These are phyloP conservation scores for Clitoria ternatea DNA, from an alignment of 306 rosid genomes.

Conservation along the genomic window DNA sequence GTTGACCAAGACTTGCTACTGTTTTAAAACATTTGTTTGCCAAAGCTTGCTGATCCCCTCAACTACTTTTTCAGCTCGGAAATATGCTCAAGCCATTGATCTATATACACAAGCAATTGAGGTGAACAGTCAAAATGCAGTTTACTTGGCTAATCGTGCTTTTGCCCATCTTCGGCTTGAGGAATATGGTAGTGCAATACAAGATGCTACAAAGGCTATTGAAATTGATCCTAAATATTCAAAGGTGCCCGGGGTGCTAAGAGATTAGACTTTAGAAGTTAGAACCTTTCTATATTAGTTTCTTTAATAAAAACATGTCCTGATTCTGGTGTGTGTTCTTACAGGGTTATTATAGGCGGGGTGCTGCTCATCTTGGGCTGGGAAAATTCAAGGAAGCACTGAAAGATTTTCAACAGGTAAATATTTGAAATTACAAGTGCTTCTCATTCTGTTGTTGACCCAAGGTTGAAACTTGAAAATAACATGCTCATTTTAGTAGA, in stretches of 20 bases:
- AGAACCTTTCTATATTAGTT: constrained; percentile 7
- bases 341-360: constrained; percentile 96
- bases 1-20: neutral
- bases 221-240: constrained; percentile 91
- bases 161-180: constrained; percentile 91
- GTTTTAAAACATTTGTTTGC: neutral
- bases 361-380: constrained; percentile 88
- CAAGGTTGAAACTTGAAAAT: constrained; percentile 1
- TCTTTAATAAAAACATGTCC: constrained; percentile 6
- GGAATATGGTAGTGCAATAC: constrained; percentile 96
- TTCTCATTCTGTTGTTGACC: neutral
- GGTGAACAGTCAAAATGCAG: constrained; percentile 68
- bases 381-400: constrained; percentile 96
- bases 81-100: constrained; percentile 78
- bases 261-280: too few relatives aligned
- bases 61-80: constrained; percentile 66
- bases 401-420: constrained; percentile 95
- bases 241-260: constrained; percentile 51
- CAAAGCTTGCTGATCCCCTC: constrained; percentile 29
- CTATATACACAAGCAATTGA: constrained; percentile 86
- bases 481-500: neutral
- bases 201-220: constrained; percentile 86
- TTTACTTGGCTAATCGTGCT: constrained; percentile 92
- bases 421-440: neutral
- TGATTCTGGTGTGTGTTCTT: constrained; percentile 34